Evolutionary conservation across 768 basidiomycete genomes (phyloP), one percentile per base, ranked within the genome.

Genomic region (Hericium coralloides): DNA sequence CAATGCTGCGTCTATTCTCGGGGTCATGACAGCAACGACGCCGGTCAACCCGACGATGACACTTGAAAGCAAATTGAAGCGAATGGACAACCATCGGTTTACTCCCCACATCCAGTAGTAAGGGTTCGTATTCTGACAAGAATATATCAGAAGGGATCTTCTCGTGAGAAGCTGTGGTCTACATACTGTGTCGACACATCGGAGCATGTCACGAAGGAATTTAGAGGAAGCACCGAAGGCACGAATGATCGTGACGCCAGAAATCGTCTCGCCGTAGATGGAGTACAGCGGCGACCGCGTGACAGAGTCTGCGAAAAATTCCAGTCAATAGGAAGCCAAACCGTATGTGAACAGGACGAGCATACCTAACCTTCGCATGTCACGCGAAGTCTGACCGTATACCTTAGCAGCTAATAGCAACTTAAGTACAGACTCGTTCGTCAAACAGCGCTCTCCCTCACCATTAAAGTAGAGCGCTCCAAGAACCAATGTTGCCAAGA

Each of bases 31-130:
- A 38, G 85, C 79, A 22, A 85, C 76, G 12, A 83, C 69, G 9
- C 81, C 88, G 15, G 84, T 91, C 37, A 84, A 70, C n/a, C 89
- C 87, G 25, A 94, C 72, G 57, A 92, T 79, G 31, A 76, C 76
- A 58, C 82, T 75, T 3, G 89, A 90, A 20, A 93, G 73, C 25
- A 95, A 66, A 65, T 93, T 89, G 79, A 95, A 95, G 10, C 94
- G 85, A 59, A 86, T 81, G 31, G 87, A 87, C 49, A 94, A 75
- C 94, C 94, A 98, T 47, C 92, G 84, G 67, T 93, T 94, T 17
- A 94, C 90, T 73, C 84, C 88, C 90, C 89, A 93, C 80, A 89
- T 87, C 93, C 93, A 95, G 65, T 89, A 92, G 67, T 83, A 88
- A 3, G 89, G 89, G 65, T 82, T 89, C 15, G 82, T 63, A 56